A percentile compares a stretch with the other conserved stretches of the same genome.
These are phyloP conservation scores for Phoma sp. DNA, from an alignment of 2,329 filamentous ascomycete genomes.

Conservation along the genomic window DNA sequence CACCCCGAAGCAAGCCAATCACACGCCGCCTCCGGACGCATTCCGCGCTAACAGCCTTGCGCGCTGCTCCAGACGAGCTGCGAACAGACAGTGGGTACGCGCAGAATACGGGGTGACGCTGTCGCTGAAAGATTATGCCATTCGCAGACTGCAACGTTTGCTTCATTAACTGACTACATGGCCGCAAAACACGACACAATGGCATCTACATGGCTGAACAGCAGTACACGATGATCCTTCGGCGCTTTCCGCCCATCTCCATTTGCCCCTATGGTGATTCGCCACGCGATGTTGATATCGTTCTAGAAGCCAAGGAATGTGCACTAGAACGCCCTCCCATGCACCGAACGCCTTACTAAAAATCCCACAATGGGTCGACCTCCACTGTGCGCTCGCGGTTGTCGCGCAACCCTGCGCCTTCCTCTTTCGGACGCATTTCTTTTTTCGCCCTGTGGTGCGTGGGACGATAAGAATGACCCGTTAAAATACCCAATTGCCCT, in stretches of 20 bases:
- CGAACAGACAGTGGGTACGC: neutral
- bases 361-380: constrained; percentile 1
- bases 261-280: neutral
- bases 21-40: neutral
- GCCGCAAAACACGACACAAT: too few species aligned
- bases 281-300: constrained; percentile 3
- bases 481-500: constrained; percentile 44
- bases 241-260: neutral
- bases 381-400: neutral
- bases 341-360: constrained; percentile 15
- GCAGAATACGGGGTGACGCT: too few species aligned
- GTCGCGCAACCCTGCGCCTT: neutral
- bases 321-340: constrained; percentile 6
- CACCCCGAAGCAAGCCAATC: too few species aligned
- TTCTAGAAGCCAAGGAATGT: constrained; percentile 11
- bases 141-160: too few species aligned
- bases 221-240: neutral
- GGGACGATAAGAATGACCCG: neutral
- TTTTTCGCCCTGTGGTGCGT: too few species aligned
- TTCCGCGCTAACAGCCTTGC: constrained; percentile 6
- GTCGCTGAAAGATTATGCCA: too few species aligned
- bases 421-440: too few species aligned
- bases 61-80: neutral
- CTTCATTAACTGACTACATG: too few species aligned
- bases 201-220: too few species aligned